Evolutionary conservation across 371 early-diverging fungal species (phyloP).

Genomic region (Synchytrium microbalum): DNA sequence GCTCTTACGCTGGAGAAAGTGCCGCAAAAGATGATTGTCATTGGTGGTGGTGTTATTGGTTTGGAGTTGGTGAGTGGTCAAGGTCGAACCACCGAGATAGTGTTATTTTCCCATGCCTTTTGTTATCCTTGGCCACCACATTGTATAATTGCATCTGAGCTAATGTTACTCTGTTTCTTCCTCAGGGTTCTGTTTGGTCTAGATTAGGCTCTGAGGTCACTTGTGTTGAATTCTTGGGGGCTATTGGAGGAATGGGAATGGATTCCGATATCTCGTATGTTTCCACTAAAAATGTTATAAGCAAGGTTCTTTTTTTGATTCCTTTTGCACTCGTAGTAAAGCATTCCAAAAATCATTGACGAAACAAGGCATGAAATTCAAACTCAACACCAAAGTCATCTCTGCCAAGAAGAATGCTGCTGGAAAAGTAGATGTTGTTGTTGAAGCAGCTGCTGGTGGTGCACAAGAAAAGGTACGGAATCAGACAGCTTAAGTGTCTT

Average conservation of each 20-base stretch:
- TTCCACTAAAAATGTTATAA: neutral
- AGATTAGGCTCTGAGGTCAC: constrained; percentile 93
- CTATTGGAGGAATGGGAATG: constrained; percentile 92
- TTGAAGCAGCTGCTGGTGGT: constrained; percentile 77
- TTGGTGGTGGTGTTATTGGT: constrained; percentile 98
- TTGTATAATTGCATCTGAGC: neutral
- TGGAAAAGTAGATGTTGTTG: constrained; percentile 81
- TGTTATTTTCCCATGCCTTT: constrained; percentile 2
- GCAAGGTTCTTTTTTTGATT: constrained; percentile 2
- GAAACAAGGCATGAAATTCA: constrained; percentile 98
- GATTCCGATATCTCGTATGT: constrained; percentile 83
- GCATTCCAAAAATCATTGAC: constrained; percentile 79
- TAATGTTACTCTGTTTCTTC: neutral
- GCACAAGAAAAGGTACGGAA: constrained; percentile 33
- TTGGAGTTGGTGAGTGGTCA: constrained; percentile 63
- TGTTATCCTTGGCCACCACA: neutral
- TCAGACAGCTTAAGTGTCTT: neutral
- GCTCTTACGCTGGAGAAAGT: constrained; percentile 87
- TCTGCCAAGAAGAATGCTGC: constrained; percentile 70
- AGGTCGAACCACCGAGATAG: neutral
- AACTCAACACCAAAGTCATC: constrained; percentile 92
- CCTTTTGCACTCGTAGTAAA: constrained; percentile 42
- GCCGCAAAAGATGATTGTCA: constrained; percentile 96
- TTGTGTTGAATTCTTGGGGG: constrained; percentile 88
- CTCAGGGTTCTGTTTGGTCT: constrained; percentile 88